These are phyloP conservation scores for Aureobasidium sp. DNA, from an alignment of 2,329 filamentous ascomycete genomes.

Conservation along the genomic window DNA sequence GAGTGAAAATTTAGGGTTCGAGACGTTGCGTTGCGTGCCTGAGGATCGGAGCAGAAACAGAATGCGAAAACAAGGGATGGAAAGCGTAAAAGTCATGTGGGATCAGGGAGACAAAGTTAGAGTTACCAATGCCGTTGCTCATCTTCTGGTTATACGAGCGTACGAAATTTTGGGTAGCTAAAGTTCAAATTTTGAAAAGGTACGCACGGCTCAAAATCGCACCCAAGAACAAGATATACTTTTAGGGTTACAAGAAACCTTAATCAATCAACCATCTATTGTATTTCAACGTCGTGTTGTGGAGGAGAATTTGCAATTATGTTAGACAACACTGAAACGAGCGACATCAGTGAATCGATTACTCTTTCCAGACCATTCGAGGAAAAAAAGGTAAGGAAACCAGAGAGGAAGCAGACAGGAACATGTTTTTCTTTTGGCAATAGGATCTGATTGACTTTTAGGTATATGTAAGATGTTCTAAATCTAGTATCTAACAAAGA, in stretches of 20 bases:
- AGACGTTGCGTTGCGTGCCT: background rate
- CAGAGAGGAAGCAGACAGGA: background rate
- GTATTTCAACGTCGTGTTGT: background rate
- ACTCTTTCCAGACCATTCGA: background rate
- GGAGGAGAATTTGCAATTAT: background rate
- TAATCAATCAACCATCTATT: background rate
- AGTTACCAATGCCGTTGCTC: background rate
- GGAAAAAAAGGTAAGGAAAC: background rate
- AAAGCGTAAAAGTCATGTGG: background rate
- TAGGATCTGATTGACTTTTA: background rate
- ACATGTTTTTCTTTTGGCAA: background rate
- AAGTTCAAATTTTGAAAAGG: background rate
- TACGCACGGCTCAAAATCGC: background rate
- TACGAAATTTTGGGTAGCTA: background rate
- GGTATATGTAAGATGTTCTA: background rate
- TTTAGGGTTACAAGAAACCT: background rate
- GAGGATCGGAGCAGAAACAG: background rate
- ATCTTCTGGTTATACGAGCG: background rate
- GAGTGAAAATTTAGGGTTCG: too few relatives aligned
- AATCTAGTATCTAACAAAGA: constrained; percentile 3
- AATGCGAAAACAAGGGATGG: background rate
- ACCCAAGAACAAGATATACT: background rate
- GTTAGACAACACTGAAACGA: background rate
- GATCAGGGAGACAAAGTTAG: background rate
- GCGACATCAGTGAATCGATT: background rate